A percentile compares a stretch with the other conserved stretches of the same genome.
Conservation (phyloP, 2,329 filamentous ascomycete genomes). For the Ascochyta lentis region DNA sequence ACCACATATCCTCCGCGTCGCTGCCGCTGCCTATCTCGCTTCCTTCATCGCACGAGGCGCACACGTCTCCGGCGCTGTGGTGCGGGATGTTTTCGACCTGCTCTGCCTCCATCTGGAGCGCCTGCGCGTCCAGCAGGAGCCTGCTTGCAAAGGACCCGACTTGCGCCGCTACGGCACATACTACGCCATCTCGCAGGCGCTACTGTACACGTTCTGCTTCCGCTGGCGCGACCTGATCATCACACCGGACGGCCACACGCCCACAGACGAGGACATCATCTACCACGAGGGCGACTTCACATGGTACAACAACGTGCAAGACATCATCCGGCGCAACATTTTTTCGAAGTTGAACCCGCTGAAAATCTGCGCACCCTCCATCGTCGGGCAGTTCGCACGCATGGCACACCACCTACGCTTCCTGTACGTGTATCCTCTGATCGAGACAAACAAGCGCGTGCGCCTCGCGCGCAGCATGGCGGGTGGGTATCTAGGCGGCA, state of each 20-base stretch:
- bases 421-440: constrained; percentile 84
- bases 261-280: constrained; percentile 60
- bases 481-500: constrained; percentile 55
- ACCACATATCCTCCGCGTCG: constrained; percentile 77
- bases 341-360: constrained; percentile 91
- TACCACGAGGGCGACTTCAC: constrained; percentile 74
- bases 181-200: constrained; percentile 85
- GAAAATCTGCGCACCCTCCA: constrained; percentile 89
- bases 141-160: constrained; percentile 81
- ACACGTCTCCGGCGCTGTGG: constrained; percentile 75
- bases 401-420: constrained; percentile 85
- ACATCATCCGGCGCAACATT: constrained; percentile 77
- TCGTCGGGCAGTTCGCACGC: constrained; percentile 90
- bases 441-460: constrained; percentile 92
- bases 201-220: constrained; percentile 97
- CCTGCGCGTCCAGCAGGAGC: constrained; percentile 75
- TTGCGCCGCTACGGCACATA: constrained; percentile 82
- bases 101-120: constrained; percentile 79
- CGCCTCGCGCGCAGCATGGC: constrained; percentile 75
- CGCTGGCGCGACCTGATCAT: constrained; percentile 89
- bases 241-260: constrained; percentile 54
- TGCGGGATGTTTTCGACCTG: constrained; percentile 82
- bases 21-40: constrained; percentile 88
- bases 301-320: constrained; percentile 78
- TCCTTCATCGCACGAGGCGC: constrained; percentile 93